phyloP scores from a whole-genome alignment of 2,329 filamentous ascomycete species.

The Trichophyton benhamiae region DNA sequence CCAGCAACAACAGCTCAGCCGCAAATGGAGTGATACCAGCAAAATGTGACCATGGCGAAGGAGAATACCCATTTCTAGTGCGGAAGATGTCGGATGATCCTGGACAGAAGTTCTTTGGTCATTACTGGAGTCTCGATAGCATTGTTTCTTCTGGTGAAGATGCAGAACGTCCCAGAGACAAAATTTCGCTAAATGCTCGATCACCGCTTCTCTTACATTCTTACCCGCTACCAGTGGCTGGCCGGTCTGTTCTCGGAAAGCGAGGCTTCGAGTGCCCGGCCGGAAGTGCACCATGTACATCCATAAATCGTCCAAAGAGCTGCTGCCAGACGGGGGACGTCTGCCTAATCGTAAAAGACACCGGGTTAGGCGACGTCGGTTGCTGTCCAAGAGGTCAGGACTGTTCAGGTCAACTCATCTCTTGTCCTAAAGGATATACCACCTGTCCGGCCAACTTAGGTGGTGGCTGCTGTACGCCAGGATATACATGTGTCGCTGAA shows the following conservation, averaged over 20 bases:
- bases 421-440: constrained; percentile 42
- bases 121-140: constrained; percentile 33
- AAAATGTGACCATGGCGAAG: not conserved
- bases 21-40: not conserved
- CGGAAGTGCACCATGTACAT: constrained; percentile 42
- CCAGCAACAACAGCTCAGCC: not conserved
- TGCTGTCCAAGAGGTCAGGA: constrained; percentile 45
- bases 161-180: not conserved
- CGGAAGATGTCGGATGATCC: constrained; percentile 36
- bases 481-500: constrained; percentile 44
- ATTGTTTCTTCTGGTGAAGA: no score
- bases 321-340: constrained; percentile 44
- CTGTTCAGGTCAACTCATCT: constrained; percentile 41
- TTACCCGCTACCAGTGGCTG: not conserved
- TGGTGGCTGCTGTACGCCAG: constrained; percentile 51
- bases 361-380: constrained; percentile 44
- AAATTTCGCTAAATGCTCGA: constrained; percentile 1
- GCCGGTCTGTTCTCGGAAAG: constrained; percentile 13
- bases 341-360: constrained; percentile 43
- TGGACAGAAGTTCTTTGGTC: constrained; percentile 37
- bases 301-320: constrained; percentile 44
- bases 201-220: not conserved
- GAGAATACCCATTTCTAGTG: constrained; percentile 15
- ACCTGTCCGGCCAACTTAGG: constrained; percentile 43
- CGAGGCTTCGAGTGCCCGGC: constrained; percentile 47